Percentiles rank a stretch among this genome's conserved stretches.
These are phyloP conservation scores for Pycnococcus provasolii DNA, from an alignment of 139 green algal species.

Conservation along the genomic window DNA sequence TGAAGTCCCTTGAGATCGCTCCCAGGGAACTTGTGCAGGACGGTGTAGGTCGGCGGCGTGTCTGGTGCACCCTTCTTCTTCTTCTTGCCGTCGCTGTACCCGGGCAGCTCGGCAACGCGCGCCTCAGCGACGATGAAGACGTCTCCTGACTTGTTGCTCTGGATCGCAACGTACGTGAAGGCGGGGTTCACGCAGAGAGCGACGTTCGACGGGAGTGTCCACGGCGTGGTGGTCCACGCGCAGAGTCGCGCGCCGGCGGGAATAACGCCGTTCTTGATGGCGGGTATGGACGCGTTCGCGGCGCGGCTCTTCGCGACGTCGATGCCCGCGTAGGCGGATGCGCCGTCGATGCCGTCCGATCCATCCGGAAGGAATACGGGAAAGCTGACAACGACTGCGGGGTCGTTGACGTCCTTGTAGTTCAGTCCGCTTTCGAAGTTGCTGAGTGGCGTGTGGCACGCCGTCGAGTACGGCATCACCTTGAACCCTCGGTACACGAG, in stretches of 20 bases:
- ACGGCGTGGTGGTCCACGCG: slow-evolving; percentile 98
- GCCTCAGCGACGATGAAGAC: slow-evolving; percentile 73
- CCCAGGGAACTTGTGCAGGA: slow-evolving; percentile 63
- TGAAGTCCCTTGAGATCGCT: slow-evolving; percentile 61
- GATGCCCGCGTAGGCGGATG: too few species aligned
- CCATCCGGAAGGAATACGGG: too few species aligned
- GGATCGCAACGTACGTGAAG: slow-evolving; percentile 77
- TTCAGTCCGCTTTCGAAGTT: slow-evolving; percentile 98
- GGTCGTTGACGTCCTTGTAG: slow-evolving; percentile 79
- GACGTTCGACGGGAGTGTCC: slow-evolving; percentile 94
- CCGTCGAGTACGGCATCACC: slow-evolving; percentile 98
- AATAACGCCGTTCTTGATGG: background rate
- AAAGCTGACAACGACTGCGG: slow-evolving; percentile 53
- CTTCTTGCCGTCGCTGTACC: slow-evolving; percentile 55
- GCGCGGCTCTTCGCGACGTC: slow-evolving; percentile 47
- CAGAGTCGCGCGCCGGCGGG: slow-evolving; percentile 62
- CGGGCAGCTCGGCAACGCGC: slow-evolving; percentile 64
- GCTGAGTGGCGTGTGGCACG: slow-evolving; percentile 78
- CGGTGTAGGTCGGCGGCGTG: slow-evolving; percentile 36
- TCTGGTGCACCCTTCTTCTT: slow-evolving; percentile 23
- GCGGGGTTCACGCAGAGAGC: slow-evolving; percentile 90
- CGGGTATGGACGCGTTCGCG: slow-evolving; percentile 33
- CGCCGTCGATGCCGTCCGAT: too few species aligned
- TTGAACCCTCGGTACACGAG: slow-evolving; percentile 98
- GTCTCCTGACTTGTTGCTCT: slow-evolving; percentile 53